A percentile compares a stretch with the other conserved stretches of the same genome.
These are phyloP conservation scores for Vitis cinerea DNA, from an alignment of 164 flowering plant genomes.

Conservation along the genomic window DNA sequence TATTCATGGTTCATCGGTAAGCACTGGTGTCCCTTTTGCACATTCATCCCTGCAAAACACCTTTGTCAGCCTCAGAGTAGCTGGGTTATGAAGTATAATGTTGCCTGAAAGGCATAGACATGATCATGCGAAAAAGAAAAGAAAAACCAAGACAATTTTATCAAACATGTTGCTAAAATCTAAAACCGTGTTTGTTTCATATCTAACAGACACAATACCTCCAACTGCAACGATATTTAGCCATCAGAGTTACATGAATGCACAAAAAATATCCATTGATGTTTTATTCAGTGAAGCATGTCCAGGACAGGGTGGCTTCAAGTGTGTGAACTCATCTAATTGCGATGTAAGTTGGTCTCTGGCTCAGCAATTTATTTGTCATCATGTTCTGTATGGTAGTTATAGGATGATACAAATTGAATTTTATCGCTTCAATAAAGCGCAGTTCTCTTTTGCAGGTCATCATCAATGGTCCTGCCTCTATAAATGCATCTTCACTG, in stretches of 20 bases:
- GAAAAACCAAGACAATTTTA: no score
- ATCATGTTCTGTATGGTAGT: neutral
- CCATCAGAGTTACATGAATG: conserved; percentile 40
- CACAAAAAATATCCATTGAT: conserved; percentile 30
- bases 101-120: no score
- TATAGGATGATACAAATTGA: neutral
- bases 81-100: no score
- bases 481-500: conserved; percentile 38
- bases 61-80: no score
- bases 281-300: conserved; percentile 57
- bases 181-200: conserved; percentile 1
- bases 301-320: conserved; percentile 47
- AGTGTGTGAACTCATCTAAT: conserved; percentile 43
- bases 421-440: neutral
- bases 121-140: no score
- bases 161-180: neutral
- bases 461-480: conserved; percentile 40
- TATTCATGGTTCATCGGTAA: conserved; percentile 69
- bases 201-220: conserved; percentile 43
- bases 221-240: conserved; percentile 54
- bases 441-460: conserved; percentile 27
- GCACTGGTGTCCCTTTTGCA: neutral
- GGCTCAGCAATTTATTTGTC: neutral
- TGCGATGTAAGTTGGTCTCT: conserved; percentile 43
- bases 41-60: neutral